phyloP scores from a whole-genome alignment of 2,329 filamentous ascomycete genomes.

The Diaporthe australafricana region DNA sequence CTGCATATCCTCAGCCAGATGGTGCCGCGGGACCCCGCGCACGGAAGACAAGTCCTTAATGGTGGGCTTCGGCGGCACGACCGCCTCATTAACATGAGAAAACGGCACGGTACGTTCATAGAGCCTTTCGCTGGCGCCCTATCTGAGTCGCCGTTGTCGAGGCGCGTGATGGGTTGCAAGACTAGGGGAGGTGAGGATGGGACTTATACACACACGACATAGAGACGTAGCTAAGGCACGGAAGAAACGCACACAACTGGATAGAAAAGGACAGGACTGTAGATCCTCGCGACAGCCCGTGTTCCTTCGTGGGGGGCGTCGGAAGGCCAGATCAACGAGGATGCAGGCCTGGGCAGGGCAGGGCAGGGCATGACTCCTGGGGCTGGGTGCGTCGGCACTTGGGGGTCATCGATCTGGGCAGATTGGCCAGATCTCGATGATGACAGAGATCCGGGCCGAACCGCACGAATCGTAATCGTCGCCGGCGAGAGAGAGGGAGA shows the following conservation, averaged over 20 bases:
- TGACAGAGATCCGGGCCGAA: constrained; percentile 2
- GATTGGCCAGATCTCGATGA: constrained; percentile 7
- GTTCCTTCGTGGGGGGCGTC: neutral
- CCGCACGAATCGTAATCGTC: neutral
- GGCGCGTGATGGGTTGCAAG: neutral
- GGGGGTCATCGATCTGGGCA: neutral
- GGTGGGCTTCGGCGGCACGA: neutral
- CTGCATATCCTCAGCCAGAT: neutral
- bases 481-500: neutral
- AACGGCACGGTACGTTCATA: neutral
- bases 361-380: neutral
- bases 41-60: neutral
- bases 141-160: neutral
- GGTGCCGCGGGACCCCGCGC: neutral
- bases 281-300: neutral
- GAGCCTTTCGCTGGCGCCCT: neutral
- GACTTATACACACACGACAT: no score
- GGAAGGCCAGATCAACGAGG: neutral
- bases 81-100: no score
- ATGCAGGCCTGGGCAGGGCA: neutral
- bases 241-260: neutral
- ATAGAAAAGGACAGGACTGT: no score
- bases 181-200: no score
- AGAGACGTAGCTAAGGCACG: neutral
- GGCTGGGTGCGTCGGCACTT: neutral